Evolutionary conservation across 202 grass and related monocot species (phyloP), one percentile per base, ranked within the genome.

Genomic region (Hordeum pubiflorum): DNA sequence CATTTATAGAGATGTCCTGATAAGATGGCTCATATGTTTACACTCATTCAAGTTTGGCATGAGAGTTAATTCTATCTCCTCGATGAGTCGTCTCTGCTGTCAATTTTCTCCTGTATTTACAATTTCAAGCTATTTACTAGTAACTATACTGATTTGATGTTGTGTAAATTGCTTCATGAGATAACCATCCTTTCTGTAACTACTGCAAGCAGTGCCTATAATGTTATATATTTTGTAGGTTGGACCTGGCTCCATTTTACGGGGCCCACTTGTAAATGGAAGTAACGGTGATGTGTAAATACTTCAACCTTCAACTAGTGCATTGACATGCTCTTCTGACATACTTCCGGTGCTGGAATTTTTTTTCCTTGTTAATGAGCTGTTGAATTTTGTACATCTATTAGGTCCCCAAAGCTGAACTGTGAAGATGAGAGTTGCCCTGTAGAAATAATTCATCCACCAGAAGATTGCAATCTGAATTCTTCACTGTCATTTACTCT

Each of bases 391-490:
- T 80, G 40, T 91, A n/a, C 58, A 76, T 89, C 40, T 75, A 75
- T 79, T 82, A 99, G 97, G 93, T 85, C 89, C 58, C 92, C 97
- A 72, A 99, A 85, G 87, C 74, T 99, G 80, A 99, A 96, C 77
- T 99, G 97, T 81, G 92, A 90, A 88, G 75, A 84, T 61, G 83
- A 90, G 82, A 86, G 64, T 69, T 99, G 97, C 81, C 97, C 92
- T 72, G 69, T 76, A 48, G 97, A 99, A 87, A 96, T 93, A 58
- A 88, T 96, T 71, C 91, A 99, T 83, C 97, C 97, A 85, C 97
- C 97, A 12, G 97, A 99, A 88, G 92, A 99, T 91, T 99, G 97
- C 79, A 99, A 99, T 87, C 90, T 99, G 72, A 99, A 99, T 84
- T 85, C 97, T 41, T 99, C 97, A 57, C 76, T 99, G 31, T 87